phyloP scores from a whole-genome alignment of 371 early-diverging fungal species.

The Syncephalastrum contaminatum region DNA sequence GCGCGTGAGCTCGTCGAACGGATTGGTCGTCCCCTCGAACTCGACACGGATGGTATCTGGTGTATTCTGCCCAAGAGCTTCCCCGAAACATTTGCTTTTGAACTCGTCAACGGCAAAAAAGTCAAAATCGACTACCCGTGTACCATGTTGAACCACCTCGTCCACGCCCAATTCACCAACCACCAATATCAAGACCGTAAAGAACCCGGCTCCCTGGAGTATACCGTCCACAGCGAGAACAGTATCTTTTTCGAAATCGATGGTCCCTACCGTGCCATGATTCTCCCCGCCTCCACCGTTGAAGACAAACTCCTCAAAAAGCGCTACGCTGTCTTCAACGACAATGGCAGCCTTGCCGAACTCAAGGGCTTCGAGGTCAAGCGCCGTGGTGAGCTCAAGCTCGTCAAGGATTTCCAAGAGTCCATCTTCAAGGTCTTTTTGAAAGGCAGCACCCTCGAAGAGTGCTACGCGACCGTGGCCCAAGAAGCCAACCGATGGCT shows the following conservation, averaged over 20 bases:
- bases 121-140: constrained; percentile 93
- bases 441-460: constrained; percentile 82
- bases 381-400: constrained; percentile 98
- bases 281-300: constrained; percentile 96
- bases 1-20: constrained; percentile 93
- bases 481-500: constrained; percentile 95
- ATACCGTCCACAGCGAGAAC: constrained; percentile 84
- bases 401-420: constrained; percentile 98
- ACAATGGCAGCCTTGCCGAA: constrained; percentile 95
- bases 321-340: constrained; percentile 98
- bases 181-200: constrained; percentile 92
- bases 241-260: constrained; percentile 99
- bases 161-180: constrained; percentile 97
- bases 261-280: constrained; percentile 99
- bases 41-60: constrained; percentile 99
- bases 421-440: constrained; percentile 93
- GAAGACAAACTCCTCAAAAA: constrained; percentile 98
- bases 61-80: constrained; percentile 95
- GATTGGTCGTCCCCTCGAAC: constrained; percentile 95
- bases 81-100: constrained; percentile 90
- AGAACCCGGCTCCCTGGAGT: constrained; percentile 62
- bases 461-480: constrained; percentile 94
- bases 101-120: constrained; percentile 75
- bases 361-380: constrained; percentile 99
- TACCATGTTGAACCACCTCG: constrained; percentile 97